A percentile compares a stretch with the other conserved stretches of the same genome.
phyloP scores from a whole-genome alignment of 2,329 filamentous ascomycete genomes.

The Fusarium foetens region DNA sequence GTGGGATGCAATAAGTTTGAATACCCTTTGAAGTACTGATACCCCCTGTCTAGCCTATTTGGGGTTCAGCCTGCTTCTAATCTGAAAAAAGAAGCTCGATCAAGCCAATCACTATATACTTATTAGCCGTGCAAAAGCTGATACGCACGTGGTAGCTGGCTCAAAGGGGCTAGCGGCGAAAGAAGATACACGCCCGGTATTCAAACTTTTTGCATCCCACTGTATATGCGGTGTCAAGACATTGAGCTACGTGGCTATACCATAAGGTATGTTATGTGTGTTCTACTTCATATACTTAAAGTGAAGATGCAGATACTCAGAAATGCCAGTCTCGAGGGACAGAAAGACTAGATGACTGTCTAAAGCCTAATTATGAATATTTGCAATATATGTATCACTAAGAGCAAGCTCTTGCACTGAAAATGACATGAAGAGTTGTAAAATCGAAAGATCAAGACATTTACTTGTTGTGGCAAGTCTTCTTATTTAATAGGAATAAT shows the following conservation, averaged over 20 bases:
- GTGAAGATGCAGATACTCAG: neutral
- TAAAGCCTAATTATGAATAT: neutral
- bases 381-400: neutral
- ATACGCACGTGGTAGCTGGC: too few relatives aligned
- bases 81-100: too few relatives aligned
- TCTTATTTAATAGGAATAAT: neutral
- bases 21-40: too few relatives aligned
- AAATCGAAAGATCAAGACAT: neutral
- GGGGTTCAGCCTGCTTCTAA: too few relatives aligned
- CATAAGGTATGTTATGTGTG: neutral
- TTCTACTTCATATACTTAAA: neutral
- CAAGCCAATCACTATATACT: too few relatives aligned
- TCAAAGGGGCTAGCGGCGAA: too few relatives aligned
- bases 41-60: too few relatives aligned
- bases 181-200: too few relatives aligned
- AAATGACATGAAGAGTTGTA: neutral
- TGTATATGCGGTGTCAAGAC: neutral
- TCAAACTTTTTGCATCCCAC: too few relatives aligned
- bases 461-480: neutral
- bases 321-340: neutral
- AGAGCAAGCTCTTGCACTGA: neutral
- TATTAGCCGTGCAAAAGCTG: too few relatives aligned
- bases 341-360: neutral
- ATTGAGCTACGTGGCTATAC: neutral
- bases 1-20: too few relatives aligned